Evolutionary conservation across 2,329 filamentous ascomycete genomes (phyloP).

Genomic region (Scopulariopsis brevicaulis): DNA sequence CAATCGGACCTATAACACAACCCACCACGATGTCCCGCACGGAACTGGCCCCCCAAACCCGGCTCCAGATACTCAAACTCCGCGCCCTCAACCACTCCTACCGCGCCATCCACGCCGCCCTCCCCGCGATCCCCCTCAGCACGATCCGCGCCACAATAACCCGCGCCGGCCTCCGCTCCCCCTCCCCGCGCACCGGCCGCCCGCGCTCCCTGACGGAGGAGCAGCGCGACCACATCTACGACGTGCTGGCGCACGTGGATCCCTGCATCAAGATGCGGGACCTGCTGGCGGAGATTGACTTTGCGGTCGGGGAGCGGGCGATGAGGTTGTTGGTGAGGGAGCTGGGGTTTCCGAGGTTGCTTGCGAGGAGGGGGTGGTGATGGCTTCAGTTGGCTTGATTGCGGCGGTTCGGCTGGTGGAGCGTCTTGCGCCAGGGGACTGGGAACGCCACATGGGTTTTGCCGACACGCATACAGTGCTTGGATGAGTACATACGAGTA

Average conservation of each 20-base stretch:
- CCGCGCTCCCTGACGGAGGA: not conserved
- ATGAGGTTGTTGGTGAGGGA: not conserved
- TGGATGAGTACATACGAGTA: no score
- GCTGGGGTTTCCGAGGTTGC: not conserved
- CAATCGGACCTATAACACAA: not conserved
- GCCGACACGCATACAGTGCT: no score
- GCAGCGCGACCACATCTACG: not conserved
- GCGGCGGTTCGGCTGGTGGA: not conserved
- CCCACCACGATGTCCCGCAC: not conserved
- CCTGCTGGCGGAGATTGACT: not conserved
- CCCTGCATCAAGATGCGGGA: not conserved
- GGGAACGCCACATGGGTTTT: no score
- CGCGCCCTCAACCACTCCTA: not conserved
- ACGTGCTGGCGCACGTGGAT: not conserved
- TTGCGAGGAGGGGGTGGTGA: not conserved
- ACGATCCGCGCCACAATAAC: not conserved
- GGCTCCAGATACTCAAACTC: not conserved
- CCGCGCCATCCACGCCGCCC: not conserved
- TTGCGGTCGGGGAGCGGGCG: not conserved
- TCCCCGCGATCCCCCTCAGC: not conserved
- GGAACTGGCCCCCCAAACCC: not conserved
- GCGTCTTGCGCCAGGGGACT: no score
- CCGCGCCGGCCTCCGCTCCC: not conserved
- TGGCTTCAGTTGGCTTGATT: not conserved
- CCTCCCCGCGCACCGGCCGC: not conserved